Base-by-base conservation (phyloP, 2,329 filamentous ascomycete genomes). In the Orbilia oligospora region DNA sequence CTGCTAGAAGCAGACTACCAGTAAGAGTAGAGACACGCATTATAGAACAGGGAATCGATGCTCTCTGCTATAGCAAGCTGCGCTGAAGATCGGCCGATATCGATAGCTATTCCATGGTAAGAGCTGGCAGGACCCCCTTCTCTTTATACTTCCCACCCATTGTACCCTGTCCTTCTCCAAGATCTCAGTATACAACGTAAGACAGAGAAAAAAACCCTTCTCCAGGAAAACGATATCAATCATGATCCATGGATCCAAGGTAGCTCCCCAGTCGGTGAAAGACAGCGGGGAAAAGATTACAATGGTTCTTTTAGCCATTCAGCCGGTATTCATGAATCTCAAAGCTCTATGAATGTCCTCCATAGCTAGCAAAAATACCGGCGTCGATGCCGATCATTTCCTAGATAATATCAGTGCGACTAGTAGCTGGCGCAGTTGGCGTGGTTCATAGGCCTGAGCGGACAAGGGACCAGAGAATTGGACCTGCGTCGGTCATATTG, bases 1-100 rank as follows among this genome's bases (percentile, higher is more conserved):
- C 67, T 56, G 67, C 73, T 14, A 77, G 20, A 46, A 77, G 73
- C 73, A 77, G 63, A n/a, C 73, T 61, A 27, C 67, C 73, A 18
- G 73, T 66, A 24, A 77, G 56, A 71, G 73, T 67, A 61, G 73
- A 77, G 58, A 77, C 67, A 64, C 73, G 73, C 73, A 77, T 77
- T 66, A 20, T 66, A 56, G 20, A 41, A 64, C 67, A 77, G 44
- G 61, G 67, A 68, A 77, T 77, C 46, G 67, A 41, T 53, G 51
- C 63, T 71, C 44, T 55, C 27, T 44, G 61, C 66, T 61, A 46
- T 49, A 55, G 53, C 44, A 70, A 38, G 58, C 58, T 70, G 73
- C 33, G 51, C 48, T 77, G 67, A 71, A 67, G 67, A 77, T 77
- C 67, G 61, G 61, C 56, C 36, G 56, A 61, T 61, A 61, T 61